Evolutionary conservation across 192 early-diverging fungal species (phyloP).

Genomic region (Coemansia sp.): DNA sequence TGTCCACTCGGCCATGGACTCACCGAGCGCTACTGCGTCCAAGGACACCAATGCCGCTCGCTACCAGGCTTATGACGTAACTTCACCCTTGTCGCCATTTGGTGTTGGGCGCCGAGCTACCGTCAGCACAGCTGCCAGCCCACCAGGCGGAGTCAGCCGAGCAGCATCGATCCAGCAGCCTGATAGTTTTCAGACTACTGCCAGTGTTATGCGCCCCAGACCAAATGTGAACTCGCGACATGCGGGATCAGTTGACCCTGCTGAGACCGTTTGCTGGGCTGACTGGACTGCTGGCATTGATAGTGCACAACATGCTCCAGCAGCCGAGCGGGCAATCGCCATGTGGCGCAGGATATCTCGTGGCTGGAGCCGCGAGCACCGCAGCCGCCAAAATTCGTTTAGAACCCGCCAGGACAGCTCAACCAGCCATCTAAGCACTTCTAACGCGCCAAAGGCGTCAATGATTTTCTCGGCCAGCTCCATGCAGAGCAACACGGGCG

Average conservation of each 20-base stretch:
- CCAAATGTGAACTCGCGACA: neutral
- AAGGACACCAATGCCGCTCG: neutral
- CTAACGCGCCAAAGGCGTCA: neutral
- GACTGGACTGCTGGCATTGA: slow-evolving; percentile 28
- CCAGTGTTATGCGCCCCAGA: neutral
- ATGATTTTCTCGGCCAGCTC: neutral
- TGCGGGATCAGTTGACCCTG: neutral
- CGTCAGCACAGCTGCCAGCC: neutral
- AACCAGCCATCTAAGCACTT: slow-evolving; percentile 7
- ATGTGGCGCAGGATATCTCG: slow-evolving; percentile 34
- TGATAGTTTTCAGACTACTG: neutral
- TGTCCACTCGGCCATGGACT: neutral
- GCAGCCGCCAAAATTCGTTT: neutral
- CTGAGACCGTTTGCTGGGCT: slow-evolving; percentile 9
- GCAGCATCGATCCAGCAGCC: neutral
- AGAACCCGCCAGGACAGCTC: slow-evolving; percentile 10
- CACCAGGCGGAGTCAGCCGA: neutral
- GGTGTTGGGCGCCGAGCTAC: neutral
- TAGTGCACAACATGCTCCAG: neutral
- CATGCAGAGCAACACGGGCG: neutral
- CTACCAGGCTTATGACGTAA: neutral
- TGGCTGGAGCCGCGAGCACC: slow-evolving; percentile 9
- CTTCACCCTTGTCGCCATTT: neutral
- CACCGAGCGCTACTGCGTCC: neutral
- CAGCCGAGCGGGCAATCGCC: slow-evolving; percentile 7